Conservation (phyloP, 139 green algal species). For the Pleodorina starrii region DNA sequence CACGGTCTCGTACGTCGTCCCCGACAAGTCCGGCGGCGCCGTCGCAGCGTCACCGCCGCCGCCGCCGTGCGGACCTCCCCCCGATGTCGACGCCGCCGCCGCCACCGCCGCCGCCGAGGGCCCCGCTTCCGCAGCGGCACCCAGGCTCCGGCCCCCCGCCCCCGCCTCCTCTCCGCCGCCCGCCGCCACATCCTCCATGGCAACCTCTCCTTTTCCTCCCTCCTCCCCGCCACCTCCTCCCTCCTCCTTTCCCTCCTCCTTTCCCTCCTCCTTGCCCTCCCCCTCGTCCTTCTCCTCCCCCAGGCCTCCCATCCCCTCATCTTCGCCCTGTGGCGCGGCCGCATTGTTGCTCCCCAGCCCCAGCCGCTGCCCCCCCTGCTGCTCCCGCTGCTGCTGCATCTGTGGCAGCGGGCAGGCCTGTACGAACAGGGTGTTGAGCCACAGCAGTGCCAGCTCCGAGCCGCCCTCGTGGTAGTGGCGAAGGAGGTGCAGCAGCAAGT, state of each 20-base stretch:
- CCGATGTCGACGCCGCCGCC: neutral
- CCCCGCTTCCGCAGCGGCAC: neutral
- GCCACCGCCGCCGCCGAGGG: neutral
- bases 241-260: neutral
- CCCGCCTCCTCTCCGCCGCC: neutral
- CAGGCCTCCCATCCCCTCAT: too few relatives aligned
- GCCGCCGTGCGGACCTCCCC: neutral
- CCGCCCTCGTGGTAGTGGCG: constrained; percentile 53
- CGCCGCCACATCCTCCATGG: neutral
- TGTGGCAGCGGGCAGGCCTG: neutral
- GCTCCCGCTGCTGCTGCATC: neutral
- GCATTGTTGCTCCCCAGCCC: too few relatives aligned
- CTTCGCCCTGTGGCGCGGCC: neutral
- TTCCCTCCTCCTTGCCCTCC: neutral
- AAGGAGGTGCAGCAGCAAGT: constrained; percentile 62
- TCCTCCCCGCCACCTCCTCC: neutral
- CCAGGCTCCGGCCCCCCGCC: neutral
- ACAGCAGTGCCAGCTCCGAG: constrained; percentile 59
- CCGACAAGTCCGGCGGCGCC: neutral
- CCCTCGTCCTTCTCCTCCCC: neutral
- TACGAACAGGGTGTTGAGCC: constrained; percentile 67
- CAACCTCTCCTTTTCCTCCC: neutral
- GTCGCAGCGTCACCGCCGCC: neutral
- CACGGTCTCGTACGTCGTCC: constrained; percentile 70
- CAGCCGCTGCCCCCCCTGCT: too few relatives aligned